These are phyloP conservation scores for Earliella scabrosa DNA, from an alignment of 1,284 basidiomycete species.

Conservation along the genomic window DNA sequence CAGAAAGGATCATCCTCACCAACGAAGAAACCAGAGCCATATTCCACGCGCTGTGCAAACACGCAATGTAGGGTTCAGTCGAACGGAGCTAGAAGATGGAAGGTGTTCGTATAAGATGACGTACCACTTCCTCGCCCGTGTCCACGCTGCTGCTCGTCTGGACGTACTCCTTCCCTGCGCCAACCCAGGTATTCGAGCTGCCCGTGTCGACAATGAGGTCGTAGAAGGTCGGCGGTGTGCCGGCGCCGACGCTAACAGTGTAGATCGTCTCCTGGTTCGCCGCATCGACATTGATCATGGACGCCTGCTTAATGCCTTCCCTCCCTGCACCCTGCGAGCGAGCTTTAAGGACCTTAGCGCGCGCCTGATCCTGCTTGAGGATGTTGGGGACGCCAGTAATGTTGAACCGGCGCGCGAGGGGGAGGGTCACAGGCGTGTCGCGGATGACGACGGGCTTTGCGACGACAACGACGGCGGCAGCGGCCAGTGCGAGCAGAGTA, in stretches of 20 bases:
- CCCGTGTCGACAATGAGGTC: conserved; percentile 34
- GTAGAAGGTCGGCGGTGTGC: conserved; percentile 31
- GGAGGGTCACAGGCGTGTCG: conserved; percentile 28
- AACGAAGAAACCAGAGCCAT: conserved; percentile 28
- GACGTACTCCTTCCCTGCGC: conserved; percentile 47
- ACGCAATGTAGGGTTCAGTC: neutral
- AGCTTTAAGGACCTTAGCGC: conserved; percentile 28
- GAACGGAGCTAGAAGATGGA: neutral
- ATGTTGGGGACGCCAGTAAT: conserved; percentile 23
- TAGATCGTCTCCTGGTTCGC: conserved; percentile 33
- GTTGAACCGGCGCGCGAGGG: conserved; percentile 31
- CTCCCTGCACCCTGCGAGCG: conserved; percentile 4
- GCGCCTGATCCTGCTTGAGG: conserved; percentile 29
- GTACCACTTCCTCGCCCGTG: conserved; percentile 28
- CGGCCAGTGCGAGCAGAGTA: conserved; percentile 22
- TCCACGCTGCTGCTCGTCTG: conserved; percentile 48
- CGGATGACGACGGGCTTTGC: conserved; percentile 30
- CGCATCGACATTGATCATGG: conserved; percentile 19
- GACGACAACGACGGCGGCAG: conserved; percentile 18
- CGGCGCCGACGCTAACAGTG: conserved; percentile 30
- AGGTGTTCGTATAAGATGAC: neutral
- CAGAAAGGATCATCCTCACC: conserved; percentile 11
- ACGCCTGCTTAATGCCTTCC: conserved; percentile 1
- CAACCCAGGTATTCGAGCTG: conserved; percentile 70
- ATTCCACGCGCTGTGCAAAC: conserved; percentile 20